phyloP scores from a whole-genome alignment of 306 rosid genomes.

The Pyrus communis region DNA sequence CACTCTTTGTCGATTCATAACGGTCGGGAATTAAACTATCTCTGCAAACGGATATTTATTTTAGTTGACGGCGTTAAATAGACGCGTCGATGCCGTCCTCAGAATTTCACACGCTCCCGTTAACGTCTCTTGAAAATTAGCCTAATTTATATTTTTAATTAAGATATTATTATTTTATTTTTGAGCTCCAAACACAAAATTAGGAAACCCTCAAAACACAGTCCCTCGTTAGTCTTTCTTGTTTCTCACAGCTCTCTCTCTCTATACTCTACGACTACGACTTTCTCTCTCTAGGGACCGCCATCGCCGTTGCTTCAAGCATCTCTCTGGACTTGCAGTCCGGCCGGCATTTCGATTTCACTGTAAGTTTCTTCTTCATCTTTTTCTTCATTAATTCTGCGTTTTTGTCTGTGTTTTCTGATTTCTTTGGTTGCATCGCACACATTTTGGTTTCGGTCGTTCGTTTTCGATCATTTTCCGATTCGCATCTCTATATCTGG shows the following conservation, averaged over 20 bases:
- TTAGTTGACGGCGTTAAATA: conserved; percentile 38
- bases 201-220: background rate
- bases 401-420: background rate
- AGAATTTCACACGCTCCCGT: conserved; percentile 28
- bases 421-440: background rate
- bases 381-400: background rate
- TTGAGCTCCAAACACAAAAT: conserved; percentile 10
- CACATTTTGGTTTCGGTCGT: conserved; percentile 12
- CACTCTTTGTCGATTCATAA: conserved; percentile 41
- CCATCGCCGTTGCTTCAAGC: conserved; percentile 20
- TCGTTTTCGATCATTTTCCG: conserved; percentile 42
- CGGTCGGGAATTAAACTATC: conserved; percentile 48
- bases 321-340: conserved; percentile 16
- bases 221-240: background rate
- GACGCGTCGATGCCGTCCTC: conserved; percentile 24
- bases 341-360: conserved; percentile 23
- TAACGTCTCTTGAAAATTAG: conserved; percentile 24
- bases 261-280: background rate
- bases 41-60: conserved; percentile 18
- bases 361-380: conserved; percentile 30
- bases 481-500: background rate
- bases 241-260: conserved; percentile 20
- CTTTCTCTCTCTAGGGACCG: conserved; percentile 13
- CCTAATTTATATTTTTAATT: background rate
- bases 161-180: background rate